These are phyloP conservation scores for Cyberlindnera japonica DNA, from an alignment of 805 yeast genomes.

Conservation along the genomic window DNA sequence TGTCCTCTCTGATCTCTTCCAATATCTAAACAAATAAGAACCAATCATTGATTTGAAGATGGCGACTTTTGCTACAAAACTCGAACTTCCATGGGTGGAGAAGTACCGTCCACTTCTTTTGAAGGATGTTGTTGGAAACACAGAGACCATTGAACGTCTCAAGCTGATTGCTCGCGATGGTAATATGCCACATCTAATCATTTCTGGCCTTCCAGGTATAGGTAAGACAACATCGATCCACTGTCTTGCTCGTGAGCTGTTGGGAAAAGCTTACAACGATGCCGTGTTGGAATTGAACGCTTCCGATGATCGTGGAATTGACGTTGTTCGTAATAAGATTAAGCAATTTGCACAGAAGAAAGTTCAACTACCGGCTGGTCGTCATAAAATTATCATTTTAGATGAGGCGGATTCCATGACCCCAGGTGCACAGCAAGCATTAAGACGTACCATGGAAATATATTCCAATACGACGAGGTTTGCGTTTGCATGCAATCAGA, in stretches of 20 bases:
- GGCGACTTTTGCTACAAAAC: constrained; percentile 21
- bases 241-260: constrained; percentile 79
- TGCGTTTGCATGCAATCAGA: constrained; percentile 97
- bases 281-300: constrained; percentile 95
- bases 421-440: constrained; percentile 91
- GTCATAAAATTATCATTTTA: constrained; percentile 87
- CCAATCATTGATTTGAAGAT: no score
- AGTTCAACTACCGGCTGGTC: constrained; percentile 79
- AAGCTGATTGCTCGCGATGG: constrained; percentile 87
- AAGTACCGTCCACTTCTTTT: constrained; percentile 82
- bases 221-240: constrained; percentile 95
- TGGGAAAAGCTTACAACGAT: constrained; percentile 68
- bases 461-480: constrained; percentile 94
- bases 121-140: constrained; percentile 89
- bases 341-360: constrained; percentile 96
- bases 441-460: constrained; percentile 93
- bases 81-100: constrained; percentile 62
- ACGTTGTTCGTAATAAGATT: constrained; percentile 89
- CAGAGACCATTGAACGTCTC: constrained; percentile 81
- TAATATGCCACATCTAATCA: constrained; percentile 94
- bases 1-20: no score
- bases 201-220: constrained; percentile 95
- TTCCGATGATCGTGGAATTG: constrained; percentile 96
- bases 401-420: constrained; percentile 99
- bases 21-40: no score